phyloP scores from a whole-genome alignment of 352 stramenopile genomes.

The Phytophthora pseudosyringae region DNA sequence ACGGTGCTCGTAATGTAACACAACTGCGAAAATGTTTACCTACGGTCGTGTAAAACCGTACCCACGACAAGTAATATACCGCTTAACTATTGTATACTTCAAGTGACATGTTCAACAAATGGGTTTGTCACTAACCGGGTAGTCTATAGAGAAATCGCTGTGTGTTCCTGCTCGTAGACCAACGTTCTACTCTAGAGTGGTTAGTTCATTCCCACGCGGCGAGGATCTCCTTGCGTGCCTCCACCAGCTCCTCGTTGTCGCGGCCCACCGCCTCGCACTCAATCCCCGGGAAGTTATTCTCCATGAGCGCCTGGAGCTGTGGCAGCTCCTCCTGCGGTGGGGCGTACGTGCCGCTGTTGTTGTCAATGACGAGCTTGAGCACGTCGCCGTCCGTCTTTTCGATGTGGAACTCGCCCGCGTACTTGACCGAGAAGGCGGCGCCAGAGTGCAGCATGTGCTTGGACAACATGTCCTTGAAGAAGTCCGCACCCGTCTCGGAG shows the following conservation, averaged over 20 bases:
- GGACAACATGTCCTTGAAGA: slow-evolving; percentile 47
- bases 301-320: slow-evolving; percentile 31
- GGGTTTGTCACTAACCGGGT: neutral
- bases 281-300: slow-evolving; percentile 44
- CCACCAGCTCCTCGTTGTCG: slow-evolving; percentile 14
- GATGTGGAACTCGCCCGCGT: slow-evolving; percentile 40
- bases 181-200: neutral
- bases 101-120: neutral
- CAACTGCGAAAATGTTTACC: slow-evolving; percentile 17
- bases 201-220: slow-evolving; percentile 29
- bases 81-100: no score
- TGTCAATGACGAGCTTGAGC: slow-evolving; percentile 40
- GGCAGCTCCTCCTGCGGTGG: slow-evolving; percentile 32
- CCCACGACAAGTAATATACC: slow-evolving; percentile 21
- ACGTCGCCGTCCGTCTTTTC: slow-evolving; percentile 10
- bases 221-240: slow-evolving; percentile 36
- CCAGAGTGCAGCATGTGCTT: slow-evolving; percentile 45
- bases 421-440: slow-evolving; percentile 34
- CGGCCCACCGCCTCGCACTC: slow-evolving; percentile 28
- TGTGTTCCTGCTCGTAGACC: neutral
- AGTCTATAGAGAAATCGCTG: neutral
- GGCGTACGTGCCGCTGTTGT: slow-evolving; percentile 44
- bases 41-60: slow-evolving; percentile 9
- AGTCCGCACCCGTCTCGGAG: slow-evolving; percentile 36
- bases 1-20: neutral